These are phyloP conservation scores for Bipolaris gigantea DNA, from an alignment of 2,329 filamentous ascomycete species.

Conservation along the genomic window DNA sequence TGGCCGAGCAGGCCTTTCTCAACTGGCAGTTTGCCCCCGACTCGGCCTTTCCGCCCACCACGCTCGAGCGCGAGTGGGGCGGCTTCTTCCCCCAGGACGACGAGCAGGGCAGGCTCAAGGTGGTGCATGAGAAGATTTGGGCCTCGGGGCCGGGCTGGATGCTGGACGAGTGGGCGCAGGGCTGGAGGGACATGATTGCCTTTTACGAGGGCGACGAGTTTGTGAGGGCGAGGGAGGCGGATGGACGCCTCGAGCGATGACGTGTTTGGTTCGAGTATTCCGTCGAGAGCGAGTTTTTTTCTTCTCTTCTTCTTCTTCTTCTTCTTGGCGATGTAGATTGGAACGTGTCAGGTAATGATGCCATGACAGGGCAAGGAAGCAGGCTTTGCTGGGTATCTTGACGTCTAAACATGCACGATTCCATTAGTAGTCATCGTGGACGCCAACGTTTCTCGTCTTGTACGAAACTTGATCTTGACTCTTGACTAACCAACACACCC, in stretches of 20 bases:
- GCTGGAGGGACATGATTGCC: constrained; percentile 30
- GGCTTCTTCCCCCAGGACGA: constrained; percentile 29
- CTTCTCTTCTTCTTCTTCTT: no score
- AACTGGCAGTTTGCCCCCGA: constrained; percentile 38
- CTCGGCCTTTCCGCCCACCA: constrained; percentile 32
- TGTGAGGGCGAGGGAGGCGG: constrained; percentile 11
- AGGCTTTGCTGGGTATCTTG: no score
- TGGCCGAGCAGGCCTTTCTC: constrained; percentile 41
- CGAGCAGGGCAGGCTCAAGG: constrained; percentile 31
- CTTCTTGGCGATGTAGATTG: no score
- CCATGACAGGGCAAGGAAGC: no score
- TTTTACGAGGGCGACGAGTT: constrained; percentile 33
- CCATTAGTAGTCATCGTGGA: no score
- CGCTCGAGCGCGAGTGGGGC: constrained; percentile 33
- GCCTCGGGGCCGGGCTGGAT: constrained; percentile 20
- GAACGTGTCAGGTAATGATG: background rate
- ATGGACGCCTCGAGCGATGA: no score
- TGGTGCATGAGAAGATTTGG: constrained; percentile 45
- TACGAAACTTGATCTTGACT: no score
- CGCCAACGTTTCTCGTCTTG: no score
- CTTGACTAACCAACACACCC: no score
- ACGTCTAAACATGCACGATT: no score
- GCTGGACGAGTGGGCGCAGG: constrained; percentile 29
- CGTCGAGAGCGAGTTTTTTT: no score
- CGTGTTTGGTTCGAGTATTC: no score